Percentiles rank a stretch among this genome's conserved stretches.
Evolutionary conservation across 1,284 basidiomycete species (phyloP).

Genomic region (Boletellus sp.): DNA sequence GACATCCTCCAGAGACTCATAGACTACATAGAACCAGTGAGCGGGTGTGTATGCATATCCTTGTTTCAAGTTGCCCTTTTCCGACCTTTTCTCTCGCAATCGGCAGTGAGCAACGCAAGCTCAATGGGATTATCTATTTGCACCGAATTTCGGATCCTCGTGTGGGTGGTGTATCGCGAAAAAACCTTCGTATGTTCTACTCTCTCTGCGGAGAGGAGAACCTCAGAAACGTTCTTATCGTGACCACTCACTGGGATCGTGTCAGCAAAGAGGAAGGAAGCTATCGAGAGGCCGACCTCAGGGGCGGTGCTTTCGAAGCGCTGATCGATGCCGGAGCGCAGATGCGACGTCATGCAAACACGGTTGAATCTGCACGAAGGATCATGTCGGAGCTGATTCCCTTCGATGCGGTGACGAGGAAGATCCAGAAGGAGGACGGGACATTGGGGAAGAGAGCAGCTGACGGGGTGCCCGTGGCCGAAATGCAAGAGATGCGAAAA

Average conservation of each 20-base stretch:
- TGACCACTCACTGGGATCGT: slow-evolving; percentile 3
- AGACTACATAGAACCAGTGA: slow-evolving; percentile 41
- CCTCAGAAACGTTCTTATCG: slow-evolving; percentile 6
- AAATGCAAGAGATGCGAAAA: neutral
- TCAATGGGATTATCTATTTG: slow-evolving; percentile 36
- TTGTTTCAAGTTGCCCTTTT: neutral
- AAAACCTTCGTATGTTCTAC: slow-evolving; percentile 43
- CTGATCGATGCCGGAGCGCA: slow-evolving; percentile 3
- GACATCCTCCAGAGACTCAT: slow-evolving; percentile 26
- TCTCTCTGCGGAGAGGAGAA: slow-evolving; percentile 43
- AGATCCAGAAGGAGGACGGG: slow-evolving; percentile 4
- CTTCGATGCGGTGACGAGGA: neutral
- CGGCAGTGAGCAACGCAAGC: slow-evolving; percentile 1
- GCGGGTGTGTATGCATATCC: neutral
- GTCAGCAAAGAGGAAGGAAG: slow-evolving; percentile 2
- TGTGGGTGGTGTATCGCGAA: slow-evolving; percentile 40
- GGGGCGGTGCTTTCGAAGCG: slow-evolving; percentile 1
- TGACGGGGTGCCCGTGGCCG: neutral
- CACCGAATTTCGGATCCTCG: slow-evolving; percentile 36
- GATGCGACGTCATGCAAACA: slow-evolving; percentile 2
- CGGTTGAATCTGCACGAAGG: slow-evolving; percentile 1
- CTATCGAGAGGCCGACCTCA: neutral
- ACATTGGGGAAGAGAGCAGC: slow-evolving; percentile 1
- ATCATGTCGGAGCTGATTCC: slow-evolving; percentile 6
- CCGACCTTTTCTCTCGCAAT: neutral